These are phyloP conservation scores for Glycine latifolia DNA, from an alignment of 306 rosid species.

Conservation along the genomic window DNA sequence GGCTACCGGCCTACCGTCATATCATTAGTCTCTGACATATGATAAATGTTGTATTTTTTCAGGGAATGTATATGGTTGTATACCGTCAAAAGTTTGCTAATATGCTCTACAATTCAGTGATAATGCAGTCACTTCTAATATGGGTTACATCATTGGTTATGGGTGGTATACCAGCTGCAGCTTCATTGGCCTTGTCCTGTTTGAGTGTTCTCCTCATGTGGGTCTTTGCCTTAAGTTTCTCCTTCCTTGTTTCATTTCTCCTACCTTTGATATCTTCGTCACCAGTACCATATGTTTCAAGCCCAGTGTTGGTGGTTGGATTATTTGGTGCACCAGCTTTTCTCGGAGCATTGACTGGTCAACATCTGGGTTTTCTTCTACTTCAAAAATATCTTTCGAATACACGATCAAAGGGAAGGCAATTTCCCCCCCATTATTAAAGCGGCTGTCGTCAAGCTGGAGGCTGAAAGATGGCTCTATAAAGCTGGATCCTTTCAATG, in stretches of 20 bases:
- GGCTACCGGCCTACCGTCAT: constrained; percentile 3
- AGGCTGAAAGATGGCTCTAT: constrained; percentile 98
- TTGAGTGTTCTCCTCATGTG: constrained; percentile 76
- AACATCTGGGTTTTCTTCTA: constrained; percentile 80
- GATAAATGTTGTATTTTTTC: constrained; percentile 48
- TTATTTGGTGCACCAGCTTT: constrained; percentile 91
- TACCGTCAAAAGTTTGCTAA: constrained; percentile 76
- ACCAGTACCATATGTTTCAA: constrained; percentile 86
- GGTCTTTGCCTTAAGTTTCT: constrained; percentile 72
- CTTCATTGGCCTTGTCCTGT: constrained; percentile 78
- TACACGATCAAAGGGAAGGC: constrained; percentile 62
- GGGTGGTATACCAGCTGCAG: constrained; percentile 89
- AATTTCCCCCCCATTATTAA: constrained; percentile 57
- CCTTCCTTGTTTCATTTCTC: constrained; percentile 65
- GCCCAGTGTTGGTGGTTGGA: constrained; percentile 89
- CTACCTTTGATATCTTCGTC: constrained; percentile 72
- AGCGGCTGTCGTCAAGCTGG: constrained; percentile 68
- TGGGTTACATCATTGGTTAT: constrained; percentile 81
- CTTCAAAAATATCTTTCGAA: constrained; percentile 68
- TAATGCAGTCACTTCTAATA: constrained; percentile 85
- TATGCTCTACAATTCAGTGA: constrained; percentile 83
- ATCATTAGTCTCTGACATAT: constrained; percentile 42
- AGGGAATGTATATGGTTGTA: constrained; percentile 92
- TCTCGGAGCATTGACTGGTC: constrained; percentile 89
- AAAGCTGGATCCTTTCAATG: constrained; percentile 95